Base-by-base conservation (phyloP, 768 basidiomycete genomes). In the Clitopilus hobsonii region DNA sequence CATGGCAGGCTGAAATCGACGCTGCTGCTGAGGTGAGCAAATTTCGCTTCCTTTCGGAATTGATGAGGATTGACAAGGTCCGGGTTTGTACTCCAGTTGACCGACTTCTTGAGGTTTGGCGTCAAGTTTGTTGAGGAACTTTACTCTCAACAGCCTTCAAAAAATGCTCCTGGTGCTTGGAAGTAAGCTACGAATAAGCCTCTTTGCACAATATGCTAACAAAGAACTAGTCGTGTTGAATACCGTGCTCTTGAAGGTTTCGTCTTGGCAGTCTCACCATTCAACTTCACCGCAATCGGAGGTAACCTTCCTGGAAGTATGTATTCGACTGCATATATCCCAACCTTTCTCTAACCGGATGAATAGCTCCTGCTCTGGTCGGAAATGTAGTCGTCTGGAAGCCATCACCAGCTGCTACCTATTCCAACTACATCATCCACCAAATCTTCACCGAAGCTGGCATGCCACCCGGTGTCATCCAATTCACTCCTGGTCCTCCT, bases 1-100 rank as follows among this genome's bases (percentile, higher is more conserved):
- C 81, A 14, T 99, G 97, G 97, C 97, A 99, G 74, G 97, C 97
- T 14, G 97, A 99, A 79, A 98, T 99, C 59, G 97, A 99, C 69
- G 93, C 97, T 53, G 97, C 94, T 16, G 96, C 97, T 3, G 97
- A 99, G 87, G 93, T 92, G 55, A 38, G 81, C 56, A 48, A 22
- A 27, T 22, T 16, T 55, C 51, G 16, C 16, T 25, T 49, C 24
- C 1, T n/a, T n/a, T n/a, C n/a, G n/a, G n/a, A 6, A 29, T 5
- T 24, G 14, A 45, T 20, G n/a, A 45, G 18, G 22, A 45, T 20
- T 45, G 41, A 45, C 41, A 45, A 45, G 41, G 30, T 62, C 52
- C 29, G 50, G 25, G 30, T 23, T 20, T 22, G 38, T 10, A 38
- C 23, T 59, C 29, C 62, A 85, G 94, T 75, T 98, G 54, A 70